Evolutionary conservation across 768 basidiomycete genomes (phyloP).

Genomic region (Mycena vitilis): DNA sequence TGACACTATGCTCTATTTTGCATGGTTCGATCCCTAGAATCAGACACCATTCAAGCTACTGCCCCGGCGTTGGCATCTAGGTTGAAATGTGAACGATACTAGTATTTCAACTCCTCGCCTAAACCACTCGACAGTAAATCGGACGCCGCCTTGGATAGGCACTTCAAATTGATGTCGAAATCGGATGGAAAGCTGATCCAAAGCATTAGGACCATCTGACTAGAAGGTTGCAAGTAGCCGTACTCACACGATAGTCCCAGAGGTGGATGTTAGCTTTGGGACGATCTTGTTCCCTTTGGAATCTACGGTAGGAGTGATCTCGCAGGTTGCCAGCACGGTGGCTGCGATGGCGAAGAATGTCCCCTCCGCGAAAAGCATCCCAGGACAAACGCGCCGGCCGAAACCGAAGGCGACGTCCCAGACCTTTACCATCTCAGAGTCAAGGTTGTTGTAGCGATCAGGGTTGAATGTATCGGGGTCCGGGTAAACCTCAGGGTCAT

Average conservation of each 20-base stretch:
- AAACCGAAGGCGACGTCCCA: not conserved
- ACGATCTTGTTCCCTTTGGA: not conserved
- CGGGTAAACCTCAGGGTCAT: not conserved
- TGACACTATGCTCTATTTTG: too few relatives aligned
- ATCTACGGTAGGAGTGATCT: conserved; percentile 5
- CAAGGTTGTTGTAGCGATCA: conserved; percentile 7
- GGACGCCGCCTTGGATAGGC: not conserved
- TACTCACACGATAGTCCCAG: conserved; percentile 2
- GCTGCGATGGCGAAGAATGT: conserved; percentile 6
- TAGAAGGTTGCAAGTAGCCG: too few relatives aligned
- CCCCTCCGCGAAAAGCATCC: conserved; percentile 1
- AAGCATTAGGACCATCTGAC: not conserved
- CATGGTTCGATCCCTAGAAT: too few relatives aligned
- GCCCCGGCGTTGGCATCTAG: too few relatives aligned
- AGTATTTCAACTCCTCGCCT: not conserved
- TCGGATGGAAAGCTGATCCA: conserved; percentile 5
- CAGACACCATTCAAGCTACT: too few relatives aligned
- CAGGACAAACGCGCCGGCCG: conserved; percentile 12
- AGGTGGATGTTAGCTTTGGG: not conserved
- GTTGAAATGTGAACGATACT: too few relatives aligned
- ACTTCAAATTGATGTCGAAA: conserved; percentile 1
- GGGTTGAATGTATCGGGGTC: conserved; percentile 15
- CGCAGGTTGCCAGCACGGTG: conserved; percentile 7
- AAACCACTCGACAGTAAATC: not conserved
- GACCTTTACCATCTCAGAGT: conserved; percentile 17